phyloP scores from a whole-genome alignment of 2,329 filamentous ascomycete genomes.

The Exophiala spinifera region DNA sequence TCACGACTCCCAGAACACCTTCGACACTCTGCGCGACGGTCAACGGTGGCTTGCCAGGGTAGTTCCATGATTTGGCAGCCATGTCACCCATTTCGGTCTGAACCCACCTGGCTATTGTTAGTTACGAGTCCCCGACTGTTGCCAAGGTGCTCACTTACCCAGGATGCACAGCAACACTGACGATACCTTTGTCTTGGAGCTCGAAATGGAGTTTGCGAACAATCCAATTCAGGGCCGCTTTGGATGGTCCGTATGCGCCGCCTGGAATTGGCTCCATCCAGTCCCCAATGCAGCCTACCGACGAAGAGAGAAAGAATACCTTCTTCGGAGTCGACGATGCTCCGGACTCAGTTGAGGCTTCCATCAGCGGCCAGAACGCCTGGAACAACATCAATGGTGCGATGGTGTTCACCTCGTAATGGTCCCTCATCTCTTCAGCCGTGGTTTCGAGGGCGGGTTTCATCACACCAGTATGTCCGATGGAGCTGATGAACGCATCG shows the following conservation, averaged over 20 bases:
- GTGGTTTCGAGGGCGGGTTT: constrained; percentile 6
- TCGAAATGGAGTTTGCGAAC: constrained; percentile 31
- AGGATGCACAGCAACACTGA: constrained; percentile 35
- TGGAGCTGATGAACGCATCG: constrained; percentile 3
- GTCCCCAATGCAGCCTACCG: constrained; percentile 27
- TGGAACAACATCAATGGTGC: constrained; percentile 33
- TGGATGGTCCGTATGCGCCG: constrained; percentile 29
- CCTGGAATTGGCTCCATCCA: constrained; percentile 26
- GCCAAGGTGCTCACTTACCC: constrained; percentile 22
- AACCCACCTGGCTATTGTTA: constrained; percentile 33
- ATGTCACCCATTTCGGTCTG: constrained; percentile 31
- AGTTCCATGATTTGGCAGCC: constrained; percentile 36
- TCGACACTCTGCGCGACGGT: constrained; percentile 35
- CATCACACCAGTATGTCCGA: neutral
- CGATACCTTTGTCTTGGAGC: constrained; percentile 22
- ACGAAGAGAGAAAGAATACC: constrained; percentile 25
- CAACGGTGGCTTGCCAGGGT: constrained; percentile 28
- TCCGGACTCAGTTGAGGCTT: neutral
- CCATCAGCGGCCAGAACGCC: constrained; percentile 28
- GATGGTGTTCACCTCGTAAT: constrained; percentile 35
- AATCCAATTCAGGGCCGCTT: constrained; percentile 29
- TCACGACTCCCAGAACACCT: constrained; percentile 34
- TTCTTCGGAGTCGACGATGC: constrained; percentile 15
- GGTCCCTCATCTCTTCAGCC: constrained; percentile 22
- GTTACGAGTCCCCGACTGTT: neutral